Base-by-base conservation (phyloP, 2,329 filamentous ascomycete genomes). In the Phialophora expanda region DNA sequence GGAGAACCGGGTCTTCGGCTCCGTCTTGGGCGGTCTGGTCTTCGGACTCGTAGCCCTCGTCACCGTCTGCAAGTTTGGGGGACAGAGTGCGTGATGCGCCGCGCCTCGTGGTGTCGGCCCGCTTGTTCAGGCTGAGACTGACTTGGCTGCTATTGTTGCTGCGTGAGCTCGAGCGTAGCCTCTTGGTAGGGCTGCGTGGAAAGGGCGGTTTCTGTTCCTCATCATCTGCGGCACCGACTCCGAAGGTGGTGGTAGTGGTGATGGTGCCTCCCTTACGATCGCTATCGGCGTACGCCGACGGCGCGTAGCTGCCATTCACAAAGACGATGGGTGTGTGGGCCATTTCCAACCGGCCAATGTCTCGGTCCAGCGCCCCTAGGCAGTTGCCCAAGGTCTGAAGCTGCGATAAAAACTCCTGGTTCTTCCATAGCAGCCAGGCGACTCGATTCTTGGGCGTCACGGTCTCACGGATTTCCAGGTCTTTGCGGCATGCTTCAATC, bases 341-440 rank as follows among this genome's bases (percentile, higher is more conserved):
- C 56, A 61, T 61, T 4, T 61, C 59, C 59, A 61, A 34, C 20
- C 59, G 48, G 12, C 30, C 6, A 26, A 61, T 55, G 24, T 61
- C 59, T 41, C 59, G 20, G 48, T 61, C 46, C 46, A 61, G 24
- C 22, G 32, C 59, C n/a, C 24, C 48, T 11, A 61, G 32, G 28
- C 46, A 53, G n/a, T 51, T 61, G 6, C 22, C 46, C 59, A 61
- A 24, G 7, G 59, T 61, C 26, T 55, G 30, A 12, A 61, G 32
- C n/a, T 61, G 41, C 9, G 46, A 53, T 11, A 61, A 26, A 44
- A 61, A 61, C 28, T 54, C 59, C 22, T 61, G 28, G 20, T 61
- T 61, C 22, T 55, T 53, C 59, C 59, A 61, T 26, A 61, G 32
- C 26, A 61, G 26, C 59, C 59, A 61, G n/a, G 30, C 30, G 30